Percentiles rank a stretch among this genome's conserved stretches.
Conservation (phyloP, 441 rosid species). For the Biscutella laevigata region DNA sequence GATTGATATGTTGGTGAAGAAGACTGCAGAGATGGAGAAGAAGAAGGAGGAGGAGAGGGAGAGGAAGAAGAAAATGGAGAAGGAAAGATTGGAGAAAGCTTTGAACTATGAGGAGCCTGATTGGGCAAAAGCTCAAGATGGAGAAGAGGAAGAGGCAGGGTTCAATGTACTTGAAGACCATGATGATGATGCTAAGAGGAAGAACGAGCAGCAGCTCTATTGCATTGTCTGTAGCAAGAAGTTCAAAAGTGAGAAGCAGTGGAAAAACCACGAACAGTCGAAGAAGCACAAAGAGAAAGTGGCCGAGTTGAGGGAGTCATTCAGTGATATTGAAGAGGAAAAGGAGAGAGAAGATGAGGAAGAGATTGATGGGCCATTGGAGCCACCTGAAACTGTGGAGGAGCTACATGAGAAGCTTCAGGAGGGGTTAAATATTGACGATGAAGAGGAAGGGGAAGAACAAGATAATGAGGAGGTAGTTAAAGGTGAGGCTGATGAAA, state of each 20-base stretch:
- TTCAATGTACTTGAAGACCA: constrained; percentile 18
- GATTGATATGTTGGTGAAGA: constrained; percentile 69
- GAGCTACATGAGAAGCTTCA: constrained; percentile 43
- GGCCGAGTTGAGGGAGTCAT: constrained; percentile 59
- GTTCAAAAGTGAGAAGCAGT: constrained; percentile 91
- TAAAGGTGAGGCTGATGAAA: constrained; percentile 28
- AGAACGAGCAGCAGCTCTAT: constrained; percentile 46
- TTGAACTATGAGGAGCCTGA: constrained; percentile 64
- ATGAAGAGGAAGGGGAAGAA: constrained; percentile 15
- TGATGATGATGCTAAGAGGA: constrained; percentile 32
- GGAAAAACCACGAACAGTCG: constrained; percentile 97
- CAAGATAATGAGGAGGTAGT: constrained; percentile 21
- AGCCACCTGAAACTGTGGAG: constrained; percentile 25
- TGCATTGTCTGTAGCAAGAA: constrained; percentile 87
- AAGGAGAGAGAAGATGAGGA: constrained; percentile 20
- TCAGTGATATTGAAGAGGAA: constrained; percentile 42
- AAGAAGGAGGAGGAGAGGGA: constrained; percentile 59
- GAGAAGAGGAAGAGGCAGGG: constrained; percentile 35
- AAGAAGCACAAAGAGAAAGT: constrained; percentile 96
- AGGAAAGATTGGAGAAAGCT: constrained; percentile 60
- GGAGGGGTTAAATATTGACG: constrained; percentile 33
- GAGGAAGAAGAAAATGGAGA: constrained; percentile 65
- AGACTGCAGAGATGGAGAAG: constrained; percentile 62
- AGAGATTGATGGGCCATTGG: constrained; percentile 23
- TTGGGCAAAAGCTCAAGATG: constrained; percentile 62